Percentiles rank a stretch among this genome's conserved stretches.
These are phyloP conservation scores for Pseudogymnoascus sp. DNA, from an alignment of 2,329 filamentous ascomycete species.

Conservation along the genomic window DNA sequence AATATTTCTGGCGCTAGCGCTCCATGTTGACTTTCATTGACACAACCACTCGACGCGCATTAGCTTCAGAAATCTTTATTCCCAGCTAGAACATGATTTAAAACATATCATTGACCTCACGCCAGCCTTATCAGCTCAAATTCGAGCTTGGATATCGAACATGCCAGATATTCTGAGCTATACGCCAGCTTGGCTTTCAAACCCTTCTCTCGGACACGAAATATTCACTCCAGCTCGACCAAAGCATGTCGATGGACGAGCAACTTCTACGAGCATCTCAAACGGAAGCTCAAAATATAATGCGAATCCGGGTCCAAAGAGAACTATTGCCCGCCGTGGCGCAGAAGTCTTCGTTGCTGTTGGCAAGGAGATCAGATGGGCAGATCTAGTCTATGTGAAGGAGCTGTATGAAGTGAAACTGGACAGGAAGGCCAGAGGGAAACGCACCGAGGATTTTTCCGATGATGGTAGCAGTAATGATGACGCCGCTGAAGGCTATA, in stretches of 20 bases:
- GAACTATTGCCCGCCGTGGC: slow-evolving; percentile 70
- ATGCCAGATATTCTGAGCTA: slow-evolving; percentile 86
- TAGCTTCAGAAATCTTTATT: not conserved
- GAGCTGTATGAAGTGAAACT: slow-evolving; percentile 42
- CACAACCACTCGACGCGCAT: slow-evolving; percentile 5
- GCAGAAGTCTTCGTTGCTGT: slow-evolving; percentile 84
- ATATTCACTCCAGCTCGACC: slow-evolving; percentile 54
- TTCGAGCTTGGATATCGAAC: slow-evolving; percentile 19
- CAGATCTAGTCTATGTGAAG: slow-evolving; percentile 73
- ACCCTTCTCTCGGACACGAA: slow-evolving; percentile 65
- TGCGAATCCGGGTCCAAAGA: slow-evolving; percentile 40
- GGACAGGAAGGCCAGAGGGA: slow-evolving; percentile 19
- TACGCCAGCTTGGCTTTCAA: slow-evolving; percentile 78
- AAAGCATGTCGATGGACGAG: slow-evolving; percentile 21
- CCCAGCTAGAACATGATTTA: slow-evolving; percentile 1
- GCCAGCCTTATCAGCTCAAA: slow-evolving; percentile 1
- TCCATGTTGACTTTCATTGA: slow-evolving; percentile 8
- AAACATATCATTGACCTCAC: not conserved
- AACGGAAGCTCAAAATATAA: slow-evolving; percentile 25
- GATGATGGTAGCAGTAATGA: slow-evolving; percentile 20
- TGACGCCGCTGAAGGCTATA: slow-evolving; percentile 36
- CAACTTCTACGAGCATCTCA: slow-evolving; percentile 28
- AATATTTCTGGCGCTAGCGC: slow-evolving; percentile 12
- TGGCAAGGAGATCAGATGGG: slow-evolving; percentile 87
- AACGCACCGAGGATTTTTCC: slow-evolving; percentile 22